phyloP scores from a whole-genome alignment of 352 stramenopile genomes.

The Phytophthora sansomeana region DNA sequence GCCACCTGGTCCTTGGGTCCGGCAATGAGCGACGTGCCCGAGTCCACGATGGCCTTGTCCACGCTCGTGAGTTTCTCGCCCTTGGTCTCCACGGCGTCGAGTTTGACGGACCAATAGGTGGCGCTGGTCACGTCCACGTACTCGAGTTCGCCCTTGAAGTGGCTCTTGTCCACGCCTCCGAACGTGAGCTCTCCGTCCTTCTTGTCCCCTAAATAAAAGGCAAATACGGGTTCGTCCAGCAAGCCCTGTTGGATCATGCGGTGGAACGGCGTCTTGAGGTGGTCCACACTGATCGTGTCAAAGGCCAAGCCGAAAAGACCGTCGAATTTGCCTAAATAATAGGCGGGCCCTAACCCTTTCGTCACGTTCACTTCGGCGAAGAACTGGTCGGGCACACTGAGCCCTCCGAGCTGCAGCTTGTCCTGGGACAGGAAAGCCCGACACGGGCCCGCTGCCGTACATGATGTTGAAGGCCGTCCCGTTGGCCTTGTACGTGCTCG shows the following conservation, averaged over 20 bases:
- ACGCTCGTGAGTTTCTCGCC: conserved; percentile 62
- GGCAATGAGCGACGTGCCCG: conserved; percentile 95
- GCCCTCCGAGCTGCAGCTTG: conserved; percentile 63
- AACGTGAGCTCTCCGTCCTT: conserved; percentile 85
- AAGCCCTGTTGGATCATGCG: conserved; percentile 90
- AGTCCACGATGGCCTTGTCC: conserved; percentile 95
- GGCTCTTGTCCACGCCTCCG: conserved; percentile 80
- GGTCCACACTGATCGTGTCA: conserved; percentile 93
- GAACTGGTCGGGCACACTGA: conserved; percentile 83
- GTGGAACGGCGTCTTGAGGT: conserved; percentile 95
- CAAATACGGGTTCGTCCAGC: conserved; percentile 93
- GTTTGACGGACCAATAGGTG: conserved; percentile 79
- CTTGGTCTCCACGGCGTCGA: conserved; percentile 75
- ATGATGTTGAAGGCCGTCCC: conserved; percentile 95
- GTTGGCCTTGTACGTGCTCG: conserved; percentile 90
- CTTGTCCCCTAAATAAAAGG: conserved; percentile 96
- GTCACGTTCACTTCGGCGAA: conserved; percentile 98
- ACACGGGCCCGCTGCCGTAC: conserved; percentile 95
- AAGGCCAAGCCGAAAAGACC: conserved; percentile 98
- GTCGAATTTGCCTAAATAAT: conserved; percentile 97
- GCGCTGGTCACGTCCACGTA: conserved; percentile 87
- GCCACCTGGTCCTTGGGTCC: conserved; percentile 92
- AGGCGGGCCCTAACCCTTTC: conserved; percentile 94
- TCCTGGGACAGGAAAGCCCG: conserved; percentile 94
- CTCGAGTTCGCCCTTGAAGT: conserved; percentile 95